phyloP scores from a whole-genome alignment of 495 filamentous ascomycete species.

The Pyronema domesticum region DNA sequence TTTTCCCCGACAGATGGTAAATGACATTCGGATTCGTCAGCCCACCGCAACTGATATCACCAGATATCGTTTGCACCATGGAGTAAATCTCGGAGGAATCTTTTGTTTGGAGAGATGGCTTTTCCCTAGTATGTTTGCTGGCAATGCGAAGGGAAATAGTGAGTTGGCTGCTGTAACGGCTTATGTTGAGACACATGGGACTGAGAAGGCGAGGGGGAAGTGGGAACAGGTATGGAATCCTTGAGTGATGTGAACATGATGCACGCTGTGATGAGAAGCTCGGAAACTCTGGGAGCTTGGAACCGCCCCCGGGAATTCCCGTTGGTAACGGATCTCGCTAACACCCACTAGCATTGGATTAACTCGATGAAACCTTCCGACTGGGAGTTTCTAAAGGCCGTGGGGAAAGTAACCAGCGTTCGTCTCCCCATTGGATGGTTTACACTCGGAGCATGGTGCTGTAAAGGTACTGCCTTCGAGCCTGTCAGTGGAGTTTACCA shows the following conservation, averaged over 20 bases:
- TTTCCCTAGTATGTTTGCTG: conserved; percentile 28
- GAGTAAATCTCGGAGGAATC: conserved; percentile 37
- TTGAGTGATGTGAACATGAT: background rate
- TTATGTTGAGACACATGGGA: conserved; percentile 27
- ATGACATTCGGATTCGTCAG: too few relatives aligned
- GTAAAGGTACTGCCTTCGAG: conserved; percentile 33
- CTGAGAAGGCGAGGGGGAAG: conserved; percentile 29
- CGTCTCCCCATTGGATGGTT: conserved; percentile 41
- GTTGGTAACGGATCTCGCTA: background rate
- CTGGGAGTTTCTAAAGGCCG: conserved; percentile 30
- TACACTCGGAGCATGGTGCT: conserved; percentile 33
- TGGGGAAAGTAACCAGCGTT: conserved; percentile 33
- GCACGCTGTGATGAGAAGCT: background rate
- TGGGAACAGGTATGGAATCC: conserved; percentile 27
- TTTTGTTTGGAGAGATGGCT: conserved; percentile 42
- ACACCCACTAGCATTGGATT: conserved; percentile 27
- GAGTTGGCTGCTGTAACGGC: conserved; percentile 34
- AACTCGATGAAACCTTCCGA: conserved; percentile 31
- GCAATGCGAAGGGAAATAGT: conserved; percentile 21
- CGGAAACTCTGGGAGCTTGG: too few relatives aligned
- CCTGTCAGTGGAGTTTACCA: conserved; percentile 29
- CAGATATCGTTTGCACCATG: conserved; percentile 39
- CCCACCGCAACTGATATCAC: background rate
- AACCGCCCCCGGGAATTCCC: too few relatives aligned
- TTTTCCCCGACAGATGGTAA: too few relatives aligned